Evolutionary conservation across 805 yeast species (phyloP).

Genomic region (Ogataea saltuana): DNA sequence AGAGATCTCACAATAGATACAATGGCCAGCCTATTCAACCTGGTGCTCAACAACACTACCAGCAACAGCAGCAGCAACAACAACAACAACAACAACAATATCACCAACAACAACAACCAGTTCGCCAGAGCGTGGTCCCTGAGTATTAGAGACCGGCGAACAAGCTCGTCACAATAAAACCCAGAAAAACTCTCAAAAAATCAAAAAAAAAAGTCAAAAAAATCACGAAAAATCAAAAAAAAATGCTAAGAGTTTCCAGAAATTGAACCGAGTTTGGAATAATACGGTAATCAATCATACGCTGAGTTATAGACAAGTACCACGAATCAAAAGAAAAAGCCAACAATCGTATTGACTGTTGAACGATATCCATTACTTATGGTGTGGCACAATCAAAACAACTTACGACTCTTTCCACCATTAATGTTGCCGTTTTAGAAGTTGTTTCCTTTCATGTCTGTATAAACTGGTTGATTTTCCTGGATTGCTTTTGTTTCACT

Average conservation of each 20-base stretch:
- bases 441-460: slow-evolving; percentile 4
- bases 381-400: background rate
- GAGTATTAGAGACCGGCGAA: slow-evolving; percentile 10
- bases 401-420: background rate
- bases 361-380: slow-evolving; percentile 6
- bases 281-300: slow-evolving; percentile 4
- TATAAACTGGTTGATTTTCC: slow-evolving; percentile 13
- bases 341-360: slow-evolving; percentile 1
- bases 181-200: background rate
- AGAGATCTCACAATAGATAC: slow-evolving; percentile 29
- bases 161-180: background rate
- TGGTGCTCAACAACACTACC: slow-evolving; percentile 13
- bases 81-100: slow-evolving; percentile 16
- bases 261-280: slow-evolving; percentile 9
- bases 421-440: slow-evolving; percentile 2
- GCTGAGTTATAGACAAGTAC: slow-evolving; percentile 5
- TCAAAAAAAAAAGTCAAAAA: slow-evolving; percentile 5
- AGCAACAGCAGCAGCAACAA: slow-evolving; percentile 15
- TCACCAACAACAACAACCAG: slow-evolving; percentile 15
- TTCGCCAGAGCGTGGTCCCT: slow-evolving; percentile 17
- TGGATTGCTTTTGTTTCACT: slow-evolving; percentile 12
- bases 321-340: background rate
- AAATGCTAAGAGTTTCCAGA: slow-evolving; percentile 6
- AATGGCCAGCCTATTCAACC: slow-evolving; percentile 35
- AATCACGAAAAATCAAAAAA: slow-evolving; percentile 12